Evolutionary conservation across 495 filamentous ascomycete genomes (phyloP).

Genomic region (Aspergillus sparsus): DNA sequence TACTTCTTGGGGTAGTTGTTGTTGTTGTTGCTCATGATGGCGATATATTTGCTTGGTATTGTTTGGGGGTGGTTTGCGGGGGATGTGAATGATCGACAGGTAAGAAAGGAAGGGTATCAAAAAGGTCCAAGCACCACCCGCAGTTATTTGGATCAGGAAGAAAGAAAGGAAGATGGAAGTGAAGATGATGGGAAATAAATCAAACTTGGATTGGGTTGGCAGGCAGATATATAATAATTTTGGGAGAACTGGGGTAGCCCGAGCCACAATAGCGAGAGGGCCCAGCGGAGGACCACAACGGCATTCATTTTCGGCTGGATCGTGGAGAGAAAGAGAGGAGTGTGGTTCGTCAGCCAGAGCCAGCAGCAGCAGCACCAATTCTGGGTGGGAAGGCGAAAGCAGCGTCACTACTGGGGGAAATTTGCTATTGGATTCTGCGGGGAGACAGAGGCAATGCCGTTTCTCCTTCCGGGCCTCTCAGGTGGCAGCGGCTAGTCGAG

Average conservation of each 20-base stretch:
- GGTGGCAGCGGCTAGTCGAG: constrained; percentile 26
- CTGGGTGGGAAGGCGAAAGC: neutral
- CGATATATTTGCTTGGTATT: constrained; percentile 8
- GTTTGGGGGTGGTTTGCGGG: neutral
- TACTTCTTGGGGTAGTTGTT: constrained; percentile 48
- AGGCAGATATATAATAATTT: constrained; percentile 37
- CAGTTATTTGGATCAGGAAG: constrained; percentile 1
- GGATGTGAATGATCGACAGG: neutral
- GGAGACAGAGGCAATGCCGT: constrained; percentile 31
- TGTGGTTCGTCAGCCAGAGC: constrained; percentile 12
- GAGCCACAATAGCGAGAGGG: constrained; percentile 17
- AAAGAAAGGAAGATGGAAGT: constrained; percentile 1
- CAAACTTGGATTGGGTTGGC: constrained; percentile 12
- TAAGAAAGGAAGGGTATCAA: neutral
- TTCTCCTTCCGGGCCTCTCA: constrained; percentile 26
- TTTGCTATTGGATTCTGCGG: constrained; percentile 16
- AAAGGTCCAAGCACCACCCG: neutral
- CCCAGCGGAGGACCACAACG: constrained; percentile 39
- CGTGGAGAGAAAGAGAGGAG: constrained; percentile 26
- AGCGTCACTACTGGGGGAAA: neutral
- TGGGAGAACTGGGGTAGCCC: constrained; percentile 30
- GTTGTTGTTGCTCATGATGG: constrained; percentile 38
- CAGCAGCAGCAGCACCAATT: neutral
- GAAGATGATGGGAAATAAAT: constrained; percentile 18
- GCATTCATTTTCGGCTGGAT: constrained; percentile 46